Conservation (phyloP, 805 yeast genomes). For the Nakazawaea ambrosiae region DNA sequence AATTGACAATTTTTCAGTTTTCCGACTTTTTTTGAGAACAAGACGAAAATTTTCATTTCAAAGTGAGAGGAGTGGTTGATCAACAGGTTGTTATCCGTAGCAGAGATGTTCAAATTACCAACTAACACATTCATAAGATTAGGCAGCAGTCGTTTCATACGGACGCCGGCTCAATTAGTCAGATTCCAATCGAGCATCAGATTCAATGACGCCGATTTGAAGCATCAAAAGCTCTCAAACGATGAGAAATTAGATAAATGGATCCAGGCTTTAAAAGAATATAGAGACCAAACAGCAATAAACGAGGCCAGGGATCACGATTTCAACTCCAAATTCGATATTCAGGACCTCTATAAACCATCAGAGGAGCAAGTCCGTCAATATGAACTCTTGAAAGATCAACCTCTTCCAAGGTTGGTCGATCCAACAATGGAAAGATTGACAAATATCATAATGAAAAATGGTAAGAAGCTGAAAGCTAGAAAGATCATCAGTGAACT, state of each 20-base stretch:
- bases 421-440: conserved; percentile 75
- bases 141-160: no score
- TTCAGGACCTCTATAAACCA: conserved; percentile 34
- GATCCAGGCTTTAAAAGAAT: conserved; percentile 21
- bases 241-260: conserved; percentile 23
- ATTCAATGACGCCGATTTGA: conserved; percentile 1
- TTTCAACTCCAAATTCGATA: conserved; percentile 5
- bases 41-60: no score
- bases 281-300: conserved; percentile 19
- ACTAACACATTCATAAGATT: no score
- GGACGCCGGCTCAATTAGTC: no score
- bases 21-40: no score
- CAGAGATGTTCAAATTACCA: no score
- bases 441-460: conserved; percentile 84
- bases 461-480: conserved; percentile 82
- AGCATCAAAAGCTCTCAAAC: conserved; percentile 8
- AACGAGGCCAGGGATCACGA: conserved; percentile 8
- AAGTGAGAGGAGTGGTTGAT: no score
- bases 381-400: conserved; percentile 38
- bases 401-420: conserved; percentile 50
- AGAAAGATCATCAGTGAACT: conserved; percentile 69
- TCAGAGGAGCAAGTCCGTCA: conserved; percentile 58
- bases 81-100: no score
- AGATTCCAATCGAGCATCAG: conserved; percentile 2
- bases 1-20: no score